A percentile compares a stretch with the other conserved stretches of the same genome.
Evolutionary conservation across 2,329 filamentous ascomycete genomes (phyloP).

Genomic region (Reticulascus tulasneorum): DNA sequence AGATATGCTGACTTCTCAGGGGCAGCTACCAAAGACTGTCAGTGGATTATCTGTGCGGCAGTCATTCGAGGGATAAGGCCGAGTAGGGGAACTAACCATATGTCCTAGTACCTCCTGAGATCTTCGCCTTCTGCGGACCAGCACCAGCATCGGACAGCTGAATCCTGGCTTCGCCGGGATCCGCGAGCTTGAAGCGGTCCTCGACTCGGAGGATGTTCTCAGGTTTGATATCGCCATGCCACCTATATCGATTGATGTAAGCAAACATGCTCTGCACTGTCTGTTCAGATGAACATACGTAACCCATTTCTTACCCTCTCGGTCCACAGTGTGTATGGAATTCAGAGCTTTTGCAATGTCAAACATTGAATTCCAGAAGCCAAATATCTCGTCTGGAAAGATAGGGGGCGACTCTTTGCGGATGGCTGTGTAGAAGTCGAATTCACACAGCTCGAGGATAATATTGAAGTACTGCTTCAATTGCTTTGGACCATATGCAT

Average conservation of each 20-base stretch:
- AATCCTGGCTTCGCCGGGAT: conserved; percentile 27
- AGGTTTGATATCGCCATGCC: conserved; percentile 33
- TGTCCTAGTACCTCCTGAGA: conserved; percentile 26
- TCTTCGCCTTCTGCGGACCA: not conserved
- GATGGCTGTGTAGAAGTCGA: conserved; percentile 4
- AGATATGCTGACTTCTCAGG: conserved; percentile 2
- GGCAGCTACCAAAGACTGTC: not conserved
- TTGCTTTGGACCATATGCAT: not conserved
- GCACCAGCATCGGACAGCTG: not conserved
- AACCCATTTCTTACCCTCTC: not conserved
- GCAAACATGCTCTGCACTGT: too few species aligned
- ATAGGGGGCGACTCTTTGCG: not conserved
- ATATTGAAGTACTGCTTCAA: conserved; percentile 2
- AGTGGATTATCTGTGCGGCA: too few species aligned
- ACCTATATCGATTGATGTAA: conserved; percentile 19
- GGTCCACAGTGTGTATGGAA: not conserved
- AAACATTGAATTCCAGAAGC: conserved; percentile 1
- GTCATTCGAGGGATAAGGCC: too few species aligned
- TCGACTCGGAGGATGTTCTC: conserved; percentile 27
- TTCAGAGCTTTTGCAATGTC: not conserved
- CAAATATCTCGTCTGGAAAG: not conserved
- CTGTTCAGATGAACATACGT: conserved; percentile 1
- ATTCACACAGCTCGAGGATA: conserved; percentile 2
- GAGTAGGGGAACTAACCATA: conserved; percentile 23
- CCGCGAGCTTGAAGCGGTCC: conserved; percentile 31